Percentiles rank a stretch among this genome's conserved stretches.
Conservation (phyloP, 2,329 filamentous ascomycete genomes). For the Fusarium euwallaceae region DNA sequence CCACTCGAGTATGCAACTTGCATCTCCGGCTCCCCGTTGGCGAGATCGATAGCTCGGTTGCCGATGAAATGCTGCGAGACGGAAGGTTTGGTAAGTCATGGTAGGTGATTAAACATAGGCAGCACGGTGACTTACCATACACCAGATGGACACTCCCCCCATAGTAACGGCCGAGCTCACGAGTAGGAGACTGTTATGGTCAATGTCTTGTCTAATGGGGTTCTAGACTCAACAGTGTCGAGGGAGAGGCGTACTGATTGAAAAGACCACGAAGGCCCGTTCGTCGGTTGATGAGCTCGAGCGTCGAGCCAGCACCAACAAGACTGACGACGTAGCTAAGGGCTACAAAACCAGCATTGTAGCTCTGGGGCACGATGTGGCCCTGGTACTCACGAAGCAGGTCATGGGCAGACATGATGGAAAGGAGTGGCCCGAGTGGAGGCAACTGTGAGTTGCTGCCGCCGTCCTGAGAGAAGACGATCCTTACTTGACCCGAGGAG, state of each 20-base stretch:
- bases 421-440: slow-evolving; percentile 14
- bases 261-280: slow-evolving; percentile 76
- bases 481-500: slow-evolving; percentile 2
- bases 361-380: slow-evolving; percentile 62
- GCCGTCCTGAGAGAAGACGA: slow-evolving; percentile 20
- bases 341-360: slow-evolving; percentile 73
- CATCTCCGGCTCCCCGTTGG: slow-evolving; percentile 69
- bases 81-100: slow-evolving; percentile 6
- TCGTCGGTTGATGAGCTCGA: slow-evolving; percentile 84
- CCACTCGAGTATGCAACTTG: slow-evolving; percentile 81
- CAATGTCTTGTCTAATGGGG: slow-evolving; percentile 2
- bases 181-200: slow-evolving; percentile 68
- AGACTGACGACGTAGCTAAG: slow-evolving; percentile 83
- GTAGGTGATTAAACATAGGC: not conserved
- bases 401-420: slow-evolving; percentile 44
- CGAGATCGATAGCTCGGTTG: slow-evolving; percentile 82
- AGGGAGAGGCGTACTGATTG: slow-evolving; percentile 70
- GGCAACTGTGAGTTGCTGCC: slow-evolving; percentile 26
- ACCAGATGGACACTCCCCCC: slow-evolving; percentile 82
- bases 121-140: slow-evolving; percentile 64
- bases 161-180: slow-evolving; percentile 75
- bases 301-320: slow-evolving; percentile 81
- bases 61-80: slow-evolving; percentile 68
- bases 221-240: not conserved
- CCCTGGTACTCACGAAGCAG: slow-evolving; percentile 59